These are phyloP conservation scores for Acacia acuminata DNA, from an alignment of 306 rosid species.

Conservation along the genomic window DNA sequence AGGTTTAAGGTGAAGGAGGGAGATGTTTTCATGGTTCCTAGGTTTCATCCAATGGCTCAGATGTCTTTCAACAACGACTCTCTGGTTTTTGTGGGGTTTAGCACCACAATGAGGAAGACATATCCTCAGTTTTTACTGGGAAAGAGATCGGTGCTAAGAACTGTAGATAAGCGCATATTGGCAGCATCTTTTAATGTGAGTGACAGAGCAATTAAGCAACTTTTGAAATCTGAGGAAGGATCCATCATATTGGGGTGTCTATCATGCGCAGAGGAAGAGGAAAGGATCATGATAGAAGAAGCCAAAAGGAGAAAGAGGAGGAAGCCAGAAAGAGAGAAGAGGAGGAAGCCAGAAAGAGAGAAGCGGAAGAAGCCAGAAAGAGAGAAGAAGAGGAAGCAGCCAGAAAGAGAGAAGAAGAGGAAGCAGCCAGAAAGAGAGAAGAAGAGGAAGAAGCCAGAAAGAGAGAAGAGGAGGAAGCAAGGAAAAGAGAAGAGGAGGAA, in stretches of 20 bases:
- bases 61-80: constrained; percentile 70
- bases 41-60: constrained; percentile 90
- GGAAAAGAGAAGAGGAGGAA: background rate
- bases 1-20: constrained; percentile 73
- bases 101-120: constrained; percentile 51
- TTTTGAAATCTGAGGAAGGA: constrained; percentile 47
- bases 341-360: constrained; percentile 27
- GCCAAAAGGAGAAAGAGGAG: background rate
- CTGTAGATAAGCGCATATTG: constrained; percentile 52
- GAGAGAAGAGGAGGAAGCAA: background rate
- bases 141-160: constrained; percentile 53
- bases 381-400: background rate
- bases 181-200: constrained; percentile 69
- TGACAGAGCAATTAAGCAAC: constrained; percentile 43
- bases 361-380: background rate
- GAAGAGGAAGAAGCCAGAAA: too few relatives aligned
- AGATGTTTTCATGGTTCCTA: constrained; percentile 72
- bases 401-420: background rate
- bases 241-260: constrained; percentile 64
- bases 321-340: background rate
- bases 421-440: background rate
- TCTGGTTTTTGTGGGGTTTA: constrained; percentile 78
- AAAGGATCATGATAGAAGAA: constrained; percentile 48
- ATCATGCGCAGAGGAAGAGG: constrained; percentile 89
- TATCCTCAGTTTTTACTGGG: constrained; percentile 79